Percentiles rank a stretch among this genome's conserved stretches.
Conservation (phyloP, 768 basidiomycete genomes). For the Pilatotrama ljubarskyi region DNA sequence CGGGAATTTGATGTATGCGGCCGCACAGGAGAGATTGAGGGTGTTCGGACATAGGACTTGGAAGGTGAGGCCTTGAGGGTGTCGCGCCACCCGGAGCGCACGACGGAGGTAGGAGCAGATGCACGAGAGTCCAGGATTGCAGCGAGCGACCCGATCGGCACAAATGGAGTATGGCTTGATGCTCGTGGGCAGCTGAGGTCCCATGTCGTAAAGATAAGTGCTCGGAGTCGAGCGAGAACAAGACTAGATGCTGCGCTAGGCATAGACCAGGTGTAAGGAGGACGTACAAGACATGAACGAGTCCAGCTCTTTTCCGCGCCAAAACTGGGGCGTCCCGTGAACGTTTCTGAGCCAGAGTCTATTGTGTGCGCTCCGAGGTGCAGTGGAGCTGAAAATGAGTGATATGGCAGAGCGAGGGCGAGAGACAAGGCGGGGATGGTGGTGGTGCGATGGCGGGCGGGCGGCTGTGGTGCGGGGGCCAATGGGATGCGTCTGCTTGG, state of each 20-base stretch:
- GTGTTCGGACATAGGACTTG: background rate
- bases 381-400: background rate
- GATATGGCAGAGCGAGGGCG: background rate
- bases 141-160: background rate
- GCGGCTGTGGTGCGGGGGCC: conserved; percentile 5
- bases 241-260: background rate
- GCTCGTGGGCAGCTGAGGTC: background rate
- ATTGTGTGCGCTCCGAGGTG: background rate
- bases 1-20: background rate
- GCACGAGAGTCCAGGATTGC: background rate
- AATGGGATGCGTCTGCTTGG: conserved; percentile 5
- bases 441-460: conserved; percentile 5
- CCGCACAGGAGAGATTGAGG: background rate
- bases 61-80: background rate
- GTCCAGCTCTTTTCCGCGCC: background rate
- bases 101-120: background rate
- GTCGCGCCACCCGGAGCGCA: background rate
- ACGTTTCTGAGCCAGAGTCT: background rate
- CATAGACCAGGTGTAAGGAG: conserved; percentile 1
- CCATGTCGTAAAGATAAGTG: background rate
- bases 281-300: conserved; percentile 17
- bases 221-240: background rate
- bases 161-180: conserved; percentile 6
- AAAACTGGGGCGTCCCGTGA: background rate
- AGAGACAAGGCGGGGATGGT: background rate